Base-by-base conservation (phyloP, 257 asterid species). In the Solanum chmielewskii region DNA sequence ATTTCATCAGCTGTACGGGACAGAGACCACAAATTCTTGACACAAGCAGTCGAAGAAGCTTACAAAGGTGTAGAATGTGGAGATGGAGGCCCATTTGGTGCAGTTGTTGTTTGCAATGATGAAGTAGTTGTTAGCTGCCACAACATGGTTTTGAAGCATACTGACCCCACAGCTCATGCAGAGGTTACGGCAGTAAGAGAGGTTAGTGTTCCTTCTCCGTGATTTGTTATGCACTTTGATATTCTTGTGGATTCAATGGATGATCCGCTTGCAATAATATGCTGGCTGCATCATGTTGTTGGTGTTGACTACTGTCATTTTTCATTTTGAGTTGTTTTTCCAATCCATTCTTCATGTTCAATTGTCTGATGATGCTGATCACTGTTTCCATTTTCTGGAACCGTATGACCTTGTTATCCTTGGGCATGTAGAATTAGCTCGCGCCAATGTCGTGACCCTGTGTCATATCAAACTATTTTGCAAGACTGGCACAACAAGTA, bases 101-200 rank as follows among this genome's bases (percentile, higher is more conserved):
- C 99, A 62, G 99, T 97, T 82, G 95, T 97, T 77, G 99, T 97
- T 88, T 86, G 87, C 85, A 90, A 97, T 71, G 96, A 92, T 86
- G 99, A 95, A 90, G 93, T 97, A 45, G 92, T 97, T 88, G 99
- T 93, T 86, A 93, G 99, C 90, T 95, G 99, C 90, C 99, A 96
- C 90, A 97, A 97, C 92, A 87, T 97, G 95, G 99, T 97, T 60
- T 89, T 92, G 81, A 90, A 91, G 82, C 88, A 92, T 77, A 93
- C 96, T 27, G 99, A 97, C 91, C 99, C 99, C 89, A 95, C 99
- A 68, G 99, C 99, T 77, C 99, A 97, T 93, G 99, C 99, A 42
- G 99, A 97, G 92, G 99, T 97, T 89, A 97, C 99, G 9, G 99
- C 99, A 78, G 89, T 97, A 87, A 92, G 99, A 93, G 99, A 97